Conservation (phyloP, 345 rosid species). For the Sonneratia alba region DNA sequence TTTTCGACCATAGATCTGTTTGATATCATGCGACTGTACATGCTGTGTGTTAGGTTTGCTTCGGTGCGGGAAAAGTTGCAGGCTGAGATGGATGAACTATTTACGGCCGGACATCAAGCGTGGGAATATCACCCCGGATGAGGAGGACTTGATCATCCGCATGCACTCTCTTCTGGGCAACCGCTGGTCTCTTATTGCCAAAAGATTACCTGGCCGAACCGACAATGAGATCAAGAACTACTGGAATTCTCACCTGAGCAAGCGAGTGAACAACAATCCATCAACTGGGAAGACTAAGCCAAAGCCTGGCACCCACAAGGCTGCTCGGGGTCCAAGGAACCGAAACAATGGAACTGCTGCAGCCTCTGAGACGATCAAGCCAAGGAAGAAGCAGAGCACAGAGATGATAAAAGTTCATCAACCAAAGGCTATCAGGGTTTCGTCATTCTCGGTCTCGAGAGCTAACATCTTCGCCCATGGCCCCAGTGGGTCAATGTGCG, state of each 20-base stretch:
- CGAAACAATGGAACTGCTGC: not conserved
- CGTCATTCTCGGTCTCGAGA: conserved; percentile 5
- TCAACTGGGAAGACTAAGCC: not conserved
- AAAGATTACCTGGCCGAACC: conserved; percentile 55
- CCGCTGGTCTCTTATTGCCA: conserved; percentile 63
- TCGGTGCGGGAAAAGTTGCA: conserved; percentile 56
- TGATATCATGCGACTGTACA: no score
- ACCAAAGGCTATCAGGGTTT: conserved; percentile 33
- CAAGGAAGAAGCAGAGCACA: conserved; percentile 2
- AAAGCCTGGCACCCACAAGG: no score
- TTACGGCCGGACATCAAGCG: conserved; percentile 55
- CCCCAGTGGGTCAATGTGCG: not conserved
- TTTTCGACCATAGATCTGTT: no score
- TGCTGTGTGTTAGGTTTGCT: conserved; percentile 27
- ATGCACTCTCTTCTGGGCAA: conserved; percentile 49
- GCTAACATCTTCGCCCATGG: not conserved
- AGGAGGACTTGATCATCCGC: conserved; percentile 49
- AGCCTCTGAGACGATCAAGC: not conserved
- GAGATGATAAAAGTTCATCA: conserved; percentile 28
- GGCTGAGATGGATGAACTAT: conserved; percentile 65
- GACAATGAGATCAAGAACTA: conserved; percentile 69
- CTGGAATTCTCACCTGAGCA: conserved; percentile 51
- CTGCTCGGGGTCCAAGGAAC: not conserved
- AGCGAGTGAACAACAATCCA: conserved; percentile 18
- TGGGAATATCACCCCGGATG: conserved; percentile 44